Evolutionary conservation across 495 filamentous ascomycete genomes (phyloP), one percentile per base, ranked within the genome.

Genomic region (Aspergillus cavernicola): DNA sequence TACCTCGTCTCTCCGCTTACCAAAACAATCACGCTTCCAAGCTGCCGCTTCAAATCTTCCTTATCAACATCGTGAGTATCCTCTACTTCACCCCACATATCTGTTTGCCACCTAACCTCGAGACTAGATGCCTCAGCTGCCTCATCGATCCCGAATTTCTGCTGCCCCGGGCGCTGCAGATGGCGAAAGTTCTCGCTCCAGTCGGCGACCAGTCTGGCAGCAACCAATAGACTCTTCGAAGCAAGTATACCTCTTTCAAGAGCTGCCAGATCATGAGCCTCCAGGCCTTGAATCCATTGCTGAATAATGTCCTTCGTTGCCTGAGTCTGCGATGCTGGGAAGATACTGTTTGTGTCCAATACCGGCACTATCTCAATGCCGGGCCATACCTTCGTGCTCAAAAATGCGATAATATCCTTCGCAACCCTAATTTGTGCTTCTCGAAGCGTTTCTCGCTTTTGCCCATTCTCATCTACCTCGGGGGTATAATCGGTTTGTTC

Each of bases 31-130:
- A 89, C 86, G 68, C 88, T 92, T 16, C 92, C 93, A 53, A 98
- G 68, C 73, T 96, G 93, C 58, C 93, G 80, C 68, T 80, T 80
- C 59, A 97, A 36, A 72, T 98, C 93, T 71, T 95, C 93, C 68
- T 84, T 90, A 61, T 96, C 85, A 2, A 98, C 93, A 81, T 98
- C 93, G 71, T 98, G 95, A 35, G 91, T 95, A 72, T 98, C 93
- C 70, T 98, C 95, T 3, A 98, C 93, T 74, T 95, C 91, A 1
- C 93, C 93, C 91, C 93, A 97, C 72, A 84, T 80, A 13, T 82
- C 73, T 5, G 87, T 95, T 79, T 98, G 93, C 86, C 89, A 97
- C 56, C 79, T 77, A 15, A 96, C 89, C 76, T 98, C 93, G 18
- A 93, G 58, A 56, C 81, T 95, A 4, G 85, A 84, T 20, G 90